These are phyloP conservation scores for Boletales sp. DNA, from an alignment of 768 basidiomycete genomes.

Conservation along the genomic window DNA sequence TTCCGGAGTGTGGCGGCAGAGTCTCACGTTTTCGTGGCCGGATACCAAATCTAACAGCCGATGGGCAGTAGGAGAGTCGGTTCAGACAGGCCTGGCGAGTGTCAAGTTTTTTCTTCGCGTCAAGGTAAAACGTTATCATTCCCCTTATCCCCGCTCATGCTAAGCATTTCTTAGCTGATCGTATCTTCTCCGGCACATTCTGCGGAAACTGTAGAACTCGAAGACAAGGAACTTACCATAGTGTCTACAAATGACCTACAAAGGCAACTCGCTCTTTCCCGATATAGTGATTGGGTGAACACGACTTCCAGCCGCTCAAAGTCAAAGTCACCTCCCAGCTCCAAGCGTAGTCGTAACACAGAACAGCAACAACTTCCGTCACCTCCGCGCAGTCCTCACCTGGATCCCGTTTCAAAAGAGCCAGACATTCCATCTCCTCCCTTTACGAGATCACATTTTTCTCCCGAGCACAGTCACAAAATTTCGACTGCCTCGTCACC, in stretches of 20 bases:
- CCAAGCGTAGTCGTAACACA: slow-evolving; percentile 30
- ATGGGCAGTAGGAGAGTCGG: slow-evolving; percentile 80
- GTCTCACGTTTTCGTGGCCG: slow-evolving; percentile 70
- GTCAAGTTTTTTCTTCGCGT: slow-evolving; percentile 69
- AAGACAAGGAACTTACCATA: slow-evolving; percentile 60
- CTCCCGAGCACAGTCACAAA: slow-evolving; percentile 21
- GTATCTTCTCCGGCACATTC: slow-evolving; percentile 43
- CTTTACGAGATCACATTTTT: slow-evolving; percentile 1
- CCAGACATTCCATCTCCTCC: slow-evolving; percentile 3
- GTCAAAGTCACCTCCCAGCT: slow-evolving; percentile 54
- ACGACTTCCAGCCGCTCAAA: slow-evolving; percentile 39
- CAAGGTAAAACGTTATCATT: slow-evolving; percentile 46
- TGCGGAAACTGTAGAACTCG: slow-evolving; percentile 64
- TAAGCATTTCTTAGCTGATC: slow-evolving; percentile 38
- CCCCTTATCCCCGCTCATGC: slow-evolving; percentile 5
- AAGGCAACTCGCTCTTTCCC: slow-evolving; percentile 58
- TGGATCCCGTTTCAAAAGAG: slow-evolving; percentile 6
- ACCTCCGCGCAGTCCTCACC: slow-evolving; percentile 35
- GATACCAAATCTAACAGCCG: slow-evolving; percentile 61
- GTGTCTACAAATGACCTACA: slow-evolving; percentile 71
- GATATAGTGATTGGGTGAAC: slow-evolving; percentile 46
- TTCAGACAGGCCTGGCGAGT: slow-evolving; percentile 58
- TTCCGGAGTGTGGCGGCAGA: slow-evolving; percentile 59
- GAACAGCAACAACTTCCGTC: slow-evolving; percentile 36
- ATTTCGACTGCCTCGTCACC: slow-evolving; percentile 30